Evolutionary conservation across 23 red algal species (phyloP).

Genomic region (Porphyridium purpureum): DNA sequence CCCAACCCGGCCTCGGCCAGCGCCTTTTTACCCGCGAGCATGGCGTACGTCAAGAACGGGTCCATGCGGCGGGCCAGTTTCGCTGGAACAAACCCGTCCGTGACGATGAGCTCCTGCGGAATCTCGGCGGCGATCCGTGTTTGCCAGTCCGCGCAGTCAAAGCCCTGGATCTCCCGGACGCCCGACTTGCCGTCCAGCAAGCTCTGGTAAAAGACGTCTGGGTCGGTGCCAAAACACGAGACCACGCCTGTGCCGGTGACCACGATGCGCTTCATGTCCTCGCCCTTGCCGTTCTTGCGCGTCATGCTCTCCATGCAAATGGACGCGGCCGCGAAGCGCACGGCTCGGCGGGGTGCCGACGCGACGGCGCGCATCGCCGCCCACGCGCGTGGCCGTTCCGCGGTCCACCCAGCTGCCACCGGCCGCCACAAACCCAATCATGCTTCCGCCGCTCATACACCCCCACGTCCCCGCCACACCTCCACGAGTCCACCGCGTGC

Average conservation of each 20-base stretch:
- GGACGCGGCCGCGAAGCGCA: too few relatives aligned
- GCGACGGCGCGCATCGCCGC: too few relatives aligned
- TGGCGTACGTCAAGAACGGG: conserved; percentile 60
- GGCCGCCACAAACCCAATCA: too few relatives aligned
- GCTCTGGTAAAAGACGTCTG: conserved; percentile 63
- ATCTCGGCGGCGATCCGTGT: conserved; percentile 77
- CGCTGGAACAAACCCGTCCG: conserved; percentile 27
- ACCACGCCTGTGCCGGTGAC: conserved; percentile 87
- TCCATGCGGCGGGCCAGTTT: conserved; percentile 67
- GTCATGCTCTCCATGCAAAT: not conserved
- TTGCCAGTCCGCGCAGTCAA: conserved; percentile 48
- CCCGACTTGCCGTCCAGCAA: conserved; percentile 84
- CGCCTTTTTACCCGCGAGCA: conserved; percentile 67
- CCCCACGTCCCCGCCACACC: too few relatives aligned
- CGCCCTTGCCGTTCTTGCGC: not conserved
- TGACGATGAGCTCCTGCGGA: conserved; percentile 16
- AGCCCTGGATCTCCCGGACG: conserved; percentile 28
- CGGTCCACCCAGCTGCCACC: too few relatives aligned
- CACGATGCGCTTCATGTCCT: conserved; percentile 45
- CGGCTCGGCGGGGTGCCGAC: too few relatives aligned
- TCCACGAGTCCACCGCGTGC: too few relatives aligned
- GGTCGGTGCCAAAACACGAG: conserved; percentile 88
- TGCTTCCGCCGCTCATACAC: too few relatives aligned
- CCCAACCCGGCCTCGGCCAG: conserved; percentile 57
- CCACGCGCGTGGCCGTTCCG: too few relatives aligned